Evolutionary conservation across 2,329 filamentous ascomycete genomes (phyloP).

Genomic region (Cladophialophora carrionii): DNA sequence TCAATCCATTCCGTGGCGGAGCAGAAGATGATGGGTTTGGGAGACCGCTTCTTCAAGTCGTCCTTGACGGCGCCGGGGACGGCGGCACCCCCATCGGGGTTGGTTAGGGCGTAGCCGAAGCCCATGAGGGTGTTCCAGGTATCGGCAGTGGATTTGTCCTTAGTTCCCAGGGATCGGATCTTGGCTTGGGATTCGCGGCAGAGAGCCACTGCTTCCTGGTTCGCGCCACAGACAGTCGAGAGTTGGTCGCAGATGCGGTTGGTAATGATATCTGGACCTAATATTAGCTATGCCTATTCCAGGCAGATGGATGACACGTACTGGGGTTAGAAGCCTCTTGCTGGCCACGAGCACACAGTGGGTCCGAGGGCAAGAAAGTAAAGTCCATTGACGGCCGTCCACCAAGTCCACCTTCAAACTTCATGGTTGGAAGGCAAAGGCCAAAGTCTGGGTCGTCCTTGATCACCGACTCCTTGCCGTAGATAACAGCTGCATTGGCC

Average conservation of each 20-base stretch:
- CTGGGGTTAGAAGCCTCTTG: slow-evolving; percentile 68
- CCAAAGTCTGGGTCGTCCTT: slow-evolving; percentile 51
- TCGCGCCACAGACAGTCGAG: slow-evolving; percentile 67
- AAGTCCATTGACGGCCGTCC: slow-evolving; percentile 61
- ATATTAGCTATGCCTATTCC: background rate
- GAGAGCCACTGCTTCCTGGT: slow-evolving; percentile 60
- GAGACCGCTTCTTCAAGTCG: slow-evolving; percentile 28
- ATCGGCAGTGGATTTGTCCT: slow-evolving; percentile 48
- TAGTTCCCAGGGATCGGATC: slow-evolving; percentile 52
- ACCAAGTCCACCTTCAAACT: slow-evolving; percentile 60
- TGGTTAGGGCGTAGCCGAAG: slow-evolving; percentile 39
- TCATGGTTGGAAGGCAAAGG: slow-evolving; percentile 57
- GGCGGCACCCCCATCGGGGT: slow-evolving; percentile 29
- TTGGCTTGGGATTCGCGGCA: slow-evolving; percentile 59
- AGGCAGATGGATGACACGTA: slow-evolving; percentile 5
- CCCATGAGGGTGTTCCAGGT: slow-evolving; percentile 49
- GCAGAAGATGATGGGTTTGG: slow-evolving; percentile 23
- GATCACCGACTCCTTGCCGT: slow-evolving; percentile 35
- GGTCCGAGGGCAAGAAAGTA: slow-evolving; percentile 70
- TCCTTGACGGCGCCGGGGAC: slow-evolving; percentile 15
- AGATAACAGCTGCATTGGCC: slow-evolving; percentile 33
- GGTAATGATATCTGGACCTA: slow-evolving; percentile 63
- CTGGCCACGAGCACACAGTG: slow-evolving; percentile 63
- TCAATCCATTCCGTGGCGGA: slow-evolving; percentile 29
- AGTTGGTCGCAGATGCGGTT: slow-evolving; percentile 73